Base-by-base conservation (phyloP, 805 yeast species). In the Wickerhamiella cacticola region DNA sequence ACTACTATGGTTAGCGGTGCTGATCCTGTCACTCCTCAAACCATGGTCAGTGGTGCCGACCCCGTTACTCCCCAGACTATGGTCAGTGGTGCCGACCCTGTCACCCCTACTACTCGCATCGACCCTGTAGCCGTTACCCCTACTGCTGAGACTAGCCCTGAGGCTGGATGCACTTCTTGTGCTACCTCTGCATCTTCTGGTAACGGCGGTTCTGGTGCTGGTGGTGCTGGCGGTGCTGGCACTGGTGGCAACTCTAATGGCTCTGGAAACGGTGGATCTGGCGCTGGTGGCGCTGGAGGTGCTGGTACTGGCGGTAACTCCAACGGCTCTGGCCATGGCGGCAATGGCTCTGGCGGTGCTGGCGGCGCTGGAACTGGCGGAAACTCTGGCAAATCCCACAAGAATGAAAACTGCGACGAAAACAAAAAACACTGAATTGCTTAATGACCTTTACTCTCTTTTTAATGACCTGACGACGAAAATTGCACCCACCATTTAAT, bases 11-110 rank as follows among this genome's bases (percentile, higher is more conserved):
- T 31, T 31, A 19, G 36, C 19, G 36, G 36, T 15, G 36, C 36
- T n/a, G 36, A 31, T 19, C 36, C 36, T 15, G 36, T 31, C 9
- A 31, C 36, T 31, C 36, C 36, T 19, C 6, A 18, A 12, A 31
- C 36, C 16, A 18, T 18, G 8, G 36, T 31, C 16, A 19, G 36
- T 19, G 36, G 36, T 10, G 36, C 36, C 10, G 36, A 31, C 10
- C 36, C 36, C 19, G 36, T 31, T 4, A 31, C 36, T 15, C 43
- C 43, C 13, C 16, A 33, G 5, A 29, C 29, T 28, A 33, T 24
- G 15, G 43, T 40, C 18, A 21, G 34, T 15, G 43, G 43, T 13
- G 43, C 43, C 13, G 43, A 40, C 10, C 43, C 43, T 1, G 43
- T 40, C 7, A 40, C 43, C 21, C 43, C 43, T 15, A 9, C 22